Percentiles rank a stretch among this genome's conserved stretches.
Conservation (phyloP, 306 rosid species). For the Castanospermum australe region DNA sequence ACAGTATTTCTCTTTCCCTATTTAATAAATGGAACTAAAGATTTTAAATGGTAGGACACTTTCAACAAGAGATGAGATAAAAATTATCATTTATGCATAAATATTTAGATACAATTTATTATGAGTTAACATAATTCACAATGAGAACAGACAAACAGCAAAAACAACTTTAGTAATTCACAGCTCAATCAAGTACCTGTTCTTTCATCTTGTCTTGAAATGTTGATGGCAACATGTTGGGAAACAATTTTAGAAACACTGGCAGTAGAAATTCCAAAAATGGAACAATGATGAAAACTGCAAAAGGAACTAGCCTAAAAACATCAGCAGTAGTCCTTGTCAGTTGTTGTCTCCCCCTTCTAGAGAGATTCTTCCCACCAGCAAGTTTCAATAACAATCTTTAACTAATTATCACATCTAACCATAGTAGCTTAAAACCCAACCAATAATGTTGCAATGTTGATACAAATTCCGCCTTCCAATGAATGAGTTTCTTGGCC, state of each 20-base stretch:
- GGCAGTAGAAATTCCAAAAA: constrained; percentile 91
- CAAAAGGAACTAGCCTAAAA: constrained; percentile 88
- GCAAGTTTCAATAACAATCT: constrained; percentile 86
- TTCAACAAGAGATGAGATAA: constrained; percentile 3
- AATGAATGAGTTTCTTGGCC: constrained; percentile 81
- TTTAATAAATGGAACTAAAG: constrained; percentile 6
- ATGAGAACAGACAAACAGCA: constrained; percentile 20
- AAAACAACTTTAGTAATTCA: background rate
- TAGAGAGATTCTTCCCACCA: constrained; percentile 85
- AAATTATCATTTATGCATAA: background rate
- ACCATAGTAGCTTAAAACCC: constrained; percentile 84
- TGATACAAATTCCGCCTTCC: constrained; percentile 74
- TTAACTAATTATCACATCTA: constrained; percentile 81
- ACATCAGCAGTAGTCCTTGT: constrained; percentile 90
- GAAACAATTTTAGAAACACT: constrained; percentile 82
- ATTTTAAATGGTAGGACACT: background rate
- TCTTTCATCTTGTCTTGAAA: constrained; percentile 97
- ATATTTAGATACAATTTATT: background rate
- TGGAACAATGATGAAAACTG: constrained; percentile 87
- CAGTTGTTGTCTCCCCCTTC: constrained; percentile 93
- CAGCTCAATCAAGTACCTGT: constrained; percentile 51
- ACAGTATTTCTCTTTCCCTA: constrained; percentile 11
- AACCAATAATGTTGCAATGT: constrained; percentile 92
- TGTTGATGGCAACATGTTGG: constrained; percentile 95
- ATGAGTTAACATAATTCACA: constrained; percentile 11